Conservation (phyloP, 1,284 basidiomycete genomes). For the Phellopilus nigrolimitatus region DNA sequence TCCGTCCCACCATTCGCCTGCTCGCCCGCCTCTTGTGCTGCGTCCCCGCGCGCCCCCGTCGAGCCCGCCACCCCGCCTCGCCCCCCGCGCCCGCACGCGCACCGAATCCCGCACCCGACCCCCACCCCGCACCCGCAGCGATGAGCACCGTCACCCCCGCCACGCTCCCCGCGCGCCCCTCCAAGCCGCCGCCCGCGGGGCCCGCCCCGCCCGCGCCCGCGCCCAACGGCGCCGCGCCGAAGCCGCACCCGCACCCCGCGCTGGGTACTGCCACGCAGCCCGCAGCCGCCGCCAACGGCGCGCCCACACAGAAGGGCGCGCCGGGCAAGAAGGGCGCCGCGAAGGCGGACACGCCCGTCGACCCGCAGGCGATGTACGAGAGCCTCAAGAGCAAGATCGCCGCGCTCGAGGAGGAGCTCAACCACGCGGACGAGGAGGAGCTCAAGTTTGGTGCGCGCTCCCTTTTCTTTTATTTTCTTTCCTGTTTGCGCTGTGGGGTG, state of each 20-base stretch:
- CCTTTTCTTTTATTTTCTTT: neutral
- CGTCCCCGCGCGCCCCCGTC: neutral
- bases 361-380: constrained; percentile 80
- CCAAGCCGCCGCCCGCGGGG: constrained; percentile 14
- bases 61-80: neutral
- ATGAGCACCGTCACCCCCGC: neutral
- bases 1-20: neutral
- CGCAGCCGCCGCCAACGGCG: constrained; percentile 1
- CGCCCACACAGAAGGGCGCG: constrained; percentile 20
- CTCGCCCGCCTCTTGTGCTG: constrained; percentile 1
- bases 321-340: constrained; percentile 55
- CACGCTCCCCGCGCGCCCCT: constrained; percentile 6
- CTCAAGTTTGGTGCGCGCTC: constrained; percentile 50
- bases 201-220: constrained; percentile 13
- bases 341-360: constrained; percentile 56
- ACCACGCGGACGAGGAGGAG: constrained; percentile 79
- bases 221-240: neutral
- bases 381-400: constrained; percentile 80
- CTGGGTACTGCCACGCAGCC: constrained; percentile 2
- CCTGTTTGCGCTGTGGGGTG: too few relatives aligned
- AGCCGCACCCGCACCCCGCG: constrained; percentile 6
- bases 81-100: neutral
- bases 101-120: neutral
- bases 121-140: neutral
- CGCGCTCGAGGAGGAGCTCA: constrained; percentile 78